Base-by-base conservation (phyloP, 768 basidiomycete genomes). In the Agrocybe praecox region DNA sequence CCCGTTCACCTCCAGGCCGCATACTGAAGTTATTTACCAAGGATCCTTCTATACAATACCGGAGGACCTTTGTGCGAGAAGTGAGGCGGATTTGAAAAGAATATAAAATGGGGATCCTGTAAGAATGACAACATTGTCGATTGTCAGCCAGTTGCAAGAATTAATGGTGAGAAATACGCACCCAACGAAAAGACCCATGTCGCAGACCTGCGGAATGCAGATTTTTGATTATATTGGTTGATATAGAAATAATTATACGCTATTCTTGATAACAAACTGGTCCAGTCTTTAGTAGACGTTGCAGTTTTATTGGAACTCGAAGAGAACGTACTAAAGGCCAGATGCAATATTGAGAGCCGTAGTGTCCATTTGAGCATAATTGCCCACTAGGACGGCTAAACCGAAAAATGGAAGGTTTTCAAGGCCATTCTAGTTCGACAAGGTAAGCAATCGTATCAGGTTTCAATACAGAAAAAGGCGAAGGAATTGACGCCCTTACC, bases 311-410 rank as follows among this genome's bases (percentile, higher is more conserved):
- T n/a, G 47, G 14, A 34, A 2, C 8, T 34, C 33, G n/a, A n/a
- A 17, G 12, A 11, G 49, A 5, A 65, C 71, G 34, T 49, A 73
- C 71, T 64, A 72, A 22, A 63, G 46, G 6, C 69, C 61, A 6
- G 69, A 62, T 1, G 65, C 55, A n/a, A 63, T 61, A 29, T 74
- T 76, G 18, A 72, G 53, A 6, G 62, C 63, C 14, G 56, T 36
- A 44, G 54, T 50, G n/a, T 71, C 68, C 22, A 69, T 29, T 7
- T 60, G 57, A 17, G 66, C 62, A 36, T 55, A 65, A 47, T 66
- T 69, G 6, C 59, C 66, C 15, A 58, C 62, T 3, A 67, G 52
- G 17, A 67, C 60, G 1, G 66, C 65, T 6, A 67, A 42, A 1
- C 62, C 61, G 44, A 65, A 69, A 42, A 69, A 61, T 2, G 66